Evolutionary conservation across 129 eudicot genomes (phyloP).

Genomic region (Saussurea involucrata): DNA sequence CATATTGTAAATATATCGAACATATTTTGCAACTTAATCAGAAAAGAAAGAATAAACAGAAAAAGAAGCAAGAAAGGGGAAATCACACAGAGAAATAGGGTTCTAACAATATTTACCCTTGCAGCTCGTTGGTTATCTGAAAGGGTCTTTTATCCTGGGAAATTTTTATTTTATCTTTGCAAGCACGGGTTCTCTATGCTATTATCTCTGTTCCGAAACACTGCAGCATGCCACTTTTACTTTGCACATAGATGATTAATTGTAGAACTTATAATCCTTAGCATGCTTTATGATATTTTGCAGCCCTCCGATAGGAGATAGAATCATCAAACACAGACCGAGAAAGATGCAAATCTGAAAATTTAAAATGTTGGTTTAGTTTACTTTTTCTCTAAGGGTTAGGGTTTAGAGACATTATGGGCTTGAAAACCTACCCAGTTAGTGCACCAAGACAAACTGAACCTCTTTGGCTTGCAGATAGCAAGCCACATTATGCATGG

Average conservation of each 20-base stretch:
- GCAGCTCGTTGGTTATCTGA: background rate
- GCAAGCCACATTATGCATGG: conserved; percentile 83
- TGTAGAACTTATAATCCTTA: conserved; percentile 53
- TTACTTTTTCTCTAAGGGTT: background rate
- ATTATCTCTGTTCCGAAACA: conserved; percentile 9
- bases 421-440: conserved; percentile 48
- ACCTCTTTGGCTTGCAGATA: conserved; percentile 62
- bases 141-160: background rate
- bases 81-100: conserved; percentile 6
- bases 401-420: background rate
- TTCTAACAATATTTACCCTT: background rate
- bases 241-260: conserved; percentile 18
- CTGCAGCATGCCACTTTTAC: background rate
- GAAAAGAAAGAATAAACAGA: background rate
- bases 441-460: conserved; percentile 60
- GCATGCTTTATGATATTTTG: conserved; percentile 51
- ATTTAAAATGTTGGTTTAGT: background rate
- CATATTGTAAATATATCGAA: background rate
- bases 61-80: background rate
- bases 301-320: conserved; percentile 73
- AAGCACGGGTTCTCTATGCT: conserved; percentile 9
- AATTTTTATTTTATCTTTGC: conserved; percentile 20
- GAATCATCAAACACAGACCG: conserved; percentile 58
- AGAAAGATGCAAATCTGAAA: conserved; percentile 67
- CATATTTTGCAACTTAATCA: background rate